A percentile compares a stretch with the other conserved stretches of the same genome.
Conservation (phyloP, 2,329 filamentous ascomycete genomes). For the Beauveria sp. region DNA sequence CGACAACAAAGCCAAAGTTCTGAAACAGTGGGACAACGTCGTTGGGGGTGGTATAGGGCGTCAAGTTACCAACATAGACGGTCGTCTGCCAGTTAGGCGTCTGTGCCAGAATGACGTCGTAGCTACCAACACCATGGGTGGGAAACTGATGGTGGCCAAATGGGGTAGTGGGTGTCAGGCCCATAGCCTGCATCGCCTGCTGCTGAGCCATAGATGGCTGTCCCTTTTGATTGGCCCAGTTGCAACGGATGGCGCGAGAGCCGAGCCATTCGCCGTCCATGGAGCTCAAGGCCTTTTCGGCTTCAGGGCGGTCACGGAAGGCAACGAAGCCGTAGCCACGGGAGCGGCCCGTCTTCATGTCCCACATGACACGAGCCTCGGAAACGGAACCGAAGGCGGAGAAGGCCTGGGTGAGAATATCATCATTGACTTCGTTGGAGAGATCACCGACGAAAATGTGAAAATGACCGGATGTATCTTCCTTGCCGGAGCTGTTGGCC, state of each 20-base stretch:
- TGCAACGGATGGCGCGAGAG: constrained; percentile 95
- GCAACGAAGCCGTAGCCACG: constrained; percentile 97
- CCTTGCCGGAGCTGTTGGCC: constrained; percentile 87
- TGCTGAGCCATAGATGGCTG: constrained; percentile 98
- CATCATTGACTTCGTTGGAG: constrained; percentile 98
- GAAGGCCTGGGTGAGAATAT: constrained; percentile 87
- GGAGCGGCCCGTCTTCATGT: constrained; percentile 98
- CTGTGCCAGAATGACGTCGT: constrained; percentile 92
- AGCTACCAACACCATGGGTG: constrained; percentile 92
- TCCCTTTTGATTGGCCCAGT: constrained; percentile 99
- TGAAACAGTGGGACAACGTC: constrained; percentile 97
- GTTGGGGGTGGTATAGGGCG: constrained; percentile 94
- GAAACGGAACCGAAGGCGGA: constrained; percentile 93
- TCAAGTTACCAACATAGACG: constrained; percentile 95
- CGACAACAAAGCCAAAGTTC: constrained; percentile 95
- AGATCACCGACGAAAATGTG: constrained; percentile 98
- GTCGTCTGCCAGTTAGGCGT: constrained; percentile 98
- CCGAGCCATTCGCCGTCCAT: constrained; percentile 99
- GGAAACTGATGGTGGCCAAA: constrained; percentile 98
- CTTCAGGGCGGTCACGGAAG: constrained; percentile 87
- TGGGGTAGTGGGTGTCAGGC: constrained; percentile 93
- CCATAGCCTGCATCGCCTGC: constrained; percentile 94
- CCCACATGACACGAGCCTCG: constrained; percentile 99
- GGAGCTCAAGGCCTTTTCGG: constrained; percentile 89
- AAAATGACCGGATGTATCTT: constrained; percentile 97